phyloP scores from a whole-genome alignment of 352 stramenopile genomes.

The Pythium angustatum region DNA sequence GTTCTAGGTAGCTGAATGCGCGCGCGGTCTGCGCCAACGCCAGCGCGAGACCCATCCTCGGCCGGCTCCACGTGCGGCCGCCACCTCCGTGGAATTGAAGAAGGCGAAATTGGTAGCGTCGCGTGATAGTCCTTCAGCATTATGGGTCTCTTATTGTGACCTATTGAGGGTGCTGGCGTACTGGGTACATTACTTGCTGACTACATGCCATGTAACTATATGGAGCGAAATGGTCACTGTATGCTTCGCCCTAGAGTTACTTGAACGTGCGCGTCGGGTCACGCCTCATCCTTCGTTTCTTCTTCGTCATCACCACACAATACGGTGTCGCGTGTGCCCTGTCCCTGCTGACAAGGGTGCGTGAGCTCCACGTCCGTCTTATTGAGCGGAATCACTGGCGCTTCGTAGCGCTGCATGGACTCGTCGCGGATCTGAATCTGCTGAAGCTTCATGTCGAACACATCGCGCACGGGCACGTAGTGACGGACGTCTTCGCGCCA shows the following conservation, averaged over 20 bases:
- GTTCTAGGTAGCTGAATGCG: too few relatives aligned
- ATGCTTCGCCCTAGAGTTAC: too few relatives aligned
- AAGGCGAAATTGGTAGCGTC: too few relatives aligned
- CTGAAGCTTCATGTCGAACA: slow-evolving; percentile 53
- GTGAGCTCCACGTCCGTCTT: slow-evolving; percentile 3
- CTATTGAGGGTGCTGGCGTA: too few relatives aligned
- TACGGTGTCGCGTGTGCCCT: neutral
- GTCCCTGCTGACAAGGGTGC: neutral
- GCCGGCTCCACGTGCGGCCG: too few relatives aligned
- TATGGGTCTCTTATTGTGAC: too few relatives aligned
- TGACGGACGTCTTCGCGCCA: slow-evolving; percentile 70
- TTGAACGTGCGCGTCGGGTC: neutral
- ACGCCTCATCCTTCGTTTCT: slow-evolving; percentile 13
- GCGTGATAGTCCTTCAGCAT: too few relatives aligned
- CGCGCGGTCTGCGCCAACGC: too few relatives aligned
- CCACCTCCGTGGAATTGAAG: too few relatives aligned
- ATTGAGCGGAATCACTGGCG: neutral
- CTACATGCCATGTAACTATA: too few relatives aligned
- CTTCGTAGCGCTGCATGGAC: slow-evolving; percentile 8
- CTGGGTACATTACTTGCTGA: too few relatives aligned
- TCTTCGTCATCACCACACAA: slow-evolving; percentile 14
- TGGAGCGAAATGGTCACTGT: too few relatives aligned
- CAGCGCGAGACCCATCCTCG: neutral
- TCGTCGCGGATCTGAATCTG: slow-evolving; percentile 38
- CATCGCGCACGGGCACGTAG: slow-evolving; percentile 33